Base-by-base conservation (phyloP, 805 yeast genomes). In the Zygosaccharomyces siamensis region DNA sequence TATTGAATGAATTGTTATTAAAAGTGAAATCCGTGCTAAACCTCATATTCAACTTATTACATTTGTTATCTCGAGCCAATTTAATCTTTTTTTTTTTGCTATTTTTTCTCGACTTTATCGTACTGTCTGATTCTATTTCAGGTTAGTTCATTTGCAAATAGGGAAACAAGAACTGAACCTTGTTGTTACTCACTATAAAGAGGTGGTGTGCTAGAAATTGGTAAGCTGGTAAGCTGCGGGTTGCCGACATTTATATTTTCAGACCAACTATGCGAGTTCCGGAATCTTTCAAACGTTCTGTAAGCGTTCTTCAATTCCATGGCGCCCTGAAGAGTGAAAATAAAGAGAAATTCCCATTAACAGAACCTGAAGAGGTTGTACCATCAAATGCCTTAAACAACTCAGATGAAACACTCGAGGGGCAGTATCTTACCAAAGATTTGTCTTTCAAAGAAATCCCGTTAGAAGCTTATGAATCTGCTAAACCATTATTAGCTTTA, bases 401-500 rank as follows among this genome's bases (percentile, higher is more conserved):
- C 8, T 20, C 35, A 7, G 16, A 28, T 4, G 44, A 24, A 18
- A 12, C 26, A 2, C 35, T 18, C 6, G 35, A 16, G 20, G 44
- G 11, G 3, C 33, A 41, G 3, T 41, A 30, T 18, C 33, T 26
- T 32, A 31, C 28, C 1, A 37, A 41, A 16, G 37, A 18, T 12
- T 41, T 30, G n/a, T 40, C 53, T 14, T 53, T 55, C 32, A 43
- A 51, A 20, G 44, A 50, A 10, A 26, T 54, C 32, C 59, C 60
- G 4, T 31, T 39, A 16, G 55, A 51, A 8, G 27, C 56, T 8
- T 42, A 45, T 32, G 39, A 39, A 12, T 43, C 40, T 16, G 41
- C 54, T 3, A 52, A 47, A 28, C 60, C 62, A 5, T 32, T 51
- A 28, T 36, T 56, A 24, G 55, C 48, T 18, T 31, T 58, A 16